Evolutionary conservation across 352 stramenopile genomes (phyloP).

Genomic region (Globisporangium alternatum): DNA sequence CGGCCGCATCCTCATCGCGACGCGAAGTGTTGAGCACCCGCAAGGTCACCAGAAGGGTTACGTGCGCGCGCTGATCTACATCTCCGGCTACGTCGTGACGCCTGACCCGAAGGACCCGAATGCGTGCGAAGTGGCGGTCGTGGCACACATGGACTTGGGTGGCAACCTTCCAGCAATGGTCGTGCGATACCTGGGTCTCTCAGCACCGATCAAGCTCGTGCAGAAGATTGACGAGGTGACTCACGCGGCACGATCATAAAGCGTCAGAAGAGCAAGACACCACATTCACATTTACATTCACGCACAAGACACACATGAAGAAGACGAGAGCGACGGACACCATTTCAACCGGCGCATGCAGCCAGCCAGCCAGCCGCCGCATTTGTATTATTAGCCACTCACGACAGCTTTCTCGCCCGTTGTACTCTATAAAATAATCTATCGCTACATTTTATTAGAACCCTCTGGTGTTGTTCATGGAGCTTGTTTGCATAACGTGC

Average conservation of each 20-base stretch:
- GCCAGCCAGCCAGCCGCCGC: background rate
- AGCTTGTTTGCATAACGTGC: no score
- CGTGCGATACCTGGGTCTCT: constrained; percentile 71
- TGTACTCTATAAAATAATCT: constrained; percentile 14
- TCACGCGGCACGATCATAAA: constrained; percentile 12
- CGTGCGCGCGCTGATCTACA: constrained; percentile 40
- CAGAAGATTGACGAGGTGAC: constrained; percentile 63
- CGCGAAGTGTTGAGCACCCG: constrained; percentile 61
- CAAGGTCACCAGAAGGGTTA: constrained; percentile 48
- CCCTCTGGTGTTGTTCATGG: background rate
- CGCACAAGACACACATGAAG: background rate
- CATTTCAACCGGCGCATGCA: background rate
- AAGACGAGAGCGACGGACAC: background rate
- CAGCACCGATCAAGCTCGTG: constrained; percentile 80
- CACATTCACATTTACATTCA: no score
- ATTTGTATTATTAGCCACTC: constrained; percentile 5
- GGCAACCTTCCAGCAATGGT: constrained; percentile 67
- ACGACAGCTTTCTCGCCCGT: background rate
- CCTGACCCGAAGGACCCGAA: constrained; percentile 58
- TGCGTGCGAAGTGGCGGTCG: constrained; percentile 60
- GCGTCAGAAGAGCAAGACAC: no score
- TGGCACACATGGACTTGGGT: constrained; percentile 79
- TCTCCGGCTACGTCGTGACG: constrained; percentile 72
- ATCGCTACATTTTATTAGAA: background rate
- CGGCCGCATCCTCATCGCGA: constrained; percentile 66